Evolutionary conservation across 2,329 filamentous ascomycete genomes (phyloP), one percentile per base, ranked within the genome.

Genomic region (Monosporascus sp.): DNA sequence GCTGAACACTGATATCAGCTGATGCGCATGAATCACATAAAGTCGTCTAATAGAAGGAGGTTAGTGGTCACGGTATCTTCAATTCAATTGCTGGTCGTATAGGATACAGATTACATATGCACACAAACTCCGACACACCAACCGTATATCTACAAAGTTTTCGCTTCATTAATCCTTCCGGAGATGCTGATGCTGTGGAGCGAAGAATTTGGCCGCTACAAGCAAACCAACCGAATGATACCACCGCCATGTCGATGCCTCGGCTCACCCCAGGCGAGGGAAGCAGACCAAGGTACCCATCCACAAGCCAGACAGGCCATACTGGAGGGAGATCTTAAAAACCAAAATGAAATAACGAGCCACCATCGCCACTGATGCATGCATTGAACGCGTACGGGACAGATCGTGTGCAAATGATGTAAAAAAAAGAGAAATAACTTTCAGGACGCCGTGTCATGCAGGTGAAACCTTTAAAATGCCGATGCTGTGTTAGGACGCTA

Each of bases 361-460:
- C 50, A 26, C 53, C 49, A 53, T 60, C 56, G 57, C 58, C 60
- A 47, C 51, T 46, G 49, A 64, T 64, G 59, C 56, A 56, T 48
- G 48, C 52, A 52, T 27, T 26, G 45, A 48, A 27, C 54, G 19
- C 52, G 44, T 48, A 27, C 27, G 27, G 31, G 45, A 44, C 20
- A 50, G 38, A 46, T 44, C 44, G 47, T 19, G 24, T 17, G 17
- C 43, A 54, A 52, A 37, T 53, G 44, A 57, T 54, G 54, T 47
- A 41, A 45, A 48, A 59, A 52, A 53, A 34, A 52, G 31, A 58
- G 55, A 31, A 22, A 49, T 47, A 58, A 55, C 53, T 52, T 41
- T 49, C 47, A 49, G 50, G 51, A 61, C 54, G 60, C 61, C 60
- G 51, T 55, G 51, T 55, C 57, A 61, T 61, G 43, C 43, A 46